Conservation (phyloP, 2,329 filamentous ascomycete species). For the Talaromyces sp. region DNA sequence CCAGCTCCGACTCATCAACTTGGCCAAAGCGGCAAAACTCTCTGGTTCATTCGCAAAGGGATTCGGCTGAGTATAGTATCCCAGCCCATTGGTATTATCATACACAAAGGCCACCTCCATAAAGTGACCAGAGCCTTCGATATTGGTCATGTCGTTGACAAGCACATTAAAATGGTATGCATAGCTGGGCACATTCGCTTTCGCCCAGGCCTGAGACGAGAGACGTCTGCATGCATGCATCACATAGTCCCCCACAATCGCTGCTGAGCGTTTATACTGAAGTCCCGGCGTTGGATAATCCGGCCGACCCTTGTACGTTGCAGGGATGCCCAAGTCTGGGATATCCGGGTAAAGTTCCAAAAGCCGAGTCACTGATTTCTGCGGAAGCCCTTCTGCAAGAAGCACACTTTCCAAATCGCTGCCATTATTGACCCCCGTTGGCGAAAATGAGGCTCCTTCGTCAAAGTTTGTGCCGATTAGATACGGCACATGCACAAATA, state of each 20-base stretch:
- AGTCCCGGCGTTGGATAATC: neutral
- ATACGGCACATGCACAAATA: conserved; percentile 59
- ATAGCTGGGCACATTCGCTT: conserved; percentile 1
- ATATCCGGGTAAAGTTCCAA: conserved; percentile 6
- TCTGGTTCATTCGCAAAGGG: conserved; percentile 8
- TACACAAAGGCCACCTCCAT: conserved; percentile 9
- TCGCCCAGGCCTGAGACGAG: conserved; percentile 4
- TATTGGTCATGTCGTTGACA: conserved; percentile 1
- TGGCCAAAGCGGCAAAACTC: conserved; percentile 4
- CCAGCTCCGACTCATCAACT: conserved; percentile 8
- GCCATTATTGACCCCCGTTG: conserved; percentile 7
- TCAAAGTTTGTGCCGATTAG: conserved; percentile 75
- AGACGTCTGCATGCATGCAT: conserved; percentile 7
- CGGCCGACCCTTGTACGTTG: conserved; percentile 2
- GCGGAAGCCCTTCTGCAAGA: neutral
- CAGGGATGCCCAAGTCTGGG: conserved; percentile 5
- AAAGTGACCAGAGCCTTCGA: conserved; percentile 3
- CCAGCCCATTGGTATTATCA: conserved; percentile 4
- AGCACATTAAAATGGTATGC: conserved; percentile 10
- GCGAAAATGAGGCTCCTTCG: conserved; percentile 65
- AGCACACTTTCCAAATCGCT: conserved; percentile 1
- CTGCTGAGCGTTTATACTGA: conserved; percentile 11
- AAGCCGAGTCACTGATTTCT: neutral
- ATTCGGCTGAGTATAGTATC: conserved; percentile 2
- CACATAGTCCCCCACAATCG: conserved; percentile 5